Conservation (phyloP, 2,329 filamentous ascomycete species). For the Clathrospora elynae region DNA sequence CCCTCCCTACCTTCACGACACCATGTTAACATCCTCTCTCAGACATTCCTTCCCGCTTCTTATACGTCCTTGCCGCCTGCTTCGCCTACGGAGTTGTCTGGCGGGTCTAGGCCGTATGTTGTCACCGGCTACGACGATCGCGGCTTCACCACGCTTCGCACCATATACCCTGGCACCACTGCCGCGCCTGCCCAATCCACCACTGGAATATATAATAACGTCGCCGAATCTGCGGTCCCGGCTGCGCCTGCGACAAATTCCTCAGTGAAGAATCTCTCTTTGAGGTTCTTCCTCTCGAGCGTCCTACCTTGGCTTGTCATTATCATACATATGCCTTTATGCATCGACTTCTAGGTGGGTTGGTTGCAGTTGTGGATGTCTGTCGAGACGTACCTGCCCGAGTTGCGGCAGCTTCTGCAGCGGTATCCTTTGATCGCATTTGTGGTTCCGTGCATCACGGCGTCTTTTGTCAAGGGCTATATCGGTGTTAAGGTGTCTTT, state of each 20-base stretch:
- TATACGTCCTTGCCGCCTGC: conserved; percentile 59
- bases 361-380: conserved; percentile 4
- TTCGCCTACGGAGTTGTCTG: conserved; percentile 38
- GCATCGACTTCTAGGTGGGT: conserved; percentile 7
- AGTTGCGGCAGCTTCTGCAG: too few species aligned
- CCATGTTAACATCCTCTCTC: conserved; percentile 25
- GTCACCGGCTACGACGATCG: conserved; percentile 56
- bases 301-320: conserved; percentile 11
- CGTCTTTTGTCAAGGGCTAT: too few species aligned
- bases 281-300: conserved; percentile 3
- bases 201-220: conserved; percentile 17
- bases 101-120: conserved; percentile 42
- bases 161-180: conserved; percentile 28
- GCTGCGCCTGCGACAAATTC: conserved; percentile 11
- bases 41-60: conserved; percentile 59
- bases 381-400: conserved; percentile 2
- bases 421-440: too few species aligned
- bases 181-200: conserved; percentile 4
- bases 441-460: too few species aligned
- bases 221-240: conserved; percentile 7
- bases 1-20: conserved; percentile 2
- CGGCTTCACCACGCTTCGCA: conserved; percentile 57
- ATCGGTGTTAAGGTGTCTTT: too few species aligned
- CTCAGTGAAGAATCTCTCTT: conserved; percentile 1
- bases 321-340: conserved; percentile 9